These are phyloP conservation scores for Cercospora sp. DNA, from an alignment of 2,329 filamentous ascomycete genomes.

Conservation along the genomic window DNA sequence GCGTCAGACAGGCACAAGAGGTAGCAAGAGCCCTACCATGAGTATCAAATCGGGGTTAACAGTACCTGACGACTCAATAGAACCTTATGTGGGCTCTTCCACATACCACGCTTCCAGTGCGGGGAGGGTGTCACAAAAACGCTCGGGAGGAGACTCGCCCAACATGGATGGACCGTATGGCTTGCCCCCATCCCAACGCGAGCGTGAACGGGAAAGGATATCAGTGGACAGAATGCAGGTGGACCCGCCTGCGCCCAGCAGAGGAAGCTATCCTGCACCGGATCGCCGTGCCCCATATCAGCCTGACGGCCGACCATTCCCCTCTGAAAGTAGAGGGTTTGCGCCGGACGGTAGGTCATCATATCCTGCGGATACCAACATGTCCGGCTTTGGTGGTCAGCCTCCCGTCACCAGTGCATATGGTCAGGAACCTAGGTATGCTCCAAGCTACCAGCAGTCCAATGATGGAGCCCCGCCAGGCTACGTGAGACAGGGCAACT, in stretches of 20 bases:
- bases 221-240: slow-evolving; percentile 35
- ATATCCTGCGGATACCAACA: slow-evolving; percentile 30
- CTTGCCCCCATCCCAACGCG: slow-evolving; percentile 23
- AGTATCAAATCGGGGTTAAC: slow-evolving; percentile 45
- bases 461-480: slow-evolving; percentile 37
- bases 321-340: slow-evolving; percentile 28
- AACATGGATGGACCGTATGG: slow-evolving; percentile 37
- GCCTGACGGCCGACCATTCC: slow-evolving; percentile 30
- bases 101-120: slow-evolving; percentile 48
- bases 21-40: slow-evolving; percentile 47
- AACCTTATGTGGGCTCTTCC: slow-evolving; percentile 36
- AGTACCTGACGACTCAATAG: slow-evolving; percentile 38
- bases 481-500: slow-evolving; percentile 38
- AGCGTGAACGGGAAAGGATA: slow-evolving; percentile 25
- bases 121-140: slow-evolving; percentile 44
- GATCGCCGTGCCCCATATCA: slow-evolving; percentile 28
- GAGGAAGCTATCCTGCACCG: slow-evolving; percentile 25
- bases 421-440: slow-evolving; percentile 36
- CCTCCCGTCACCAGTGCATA: slow-evolving; percentile 32
- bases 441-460: slow-evolving; percentile 28
- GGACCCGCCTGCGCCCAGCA: slow-evolving; percentile 31
- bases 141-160: slow-evolving; percentile 41
- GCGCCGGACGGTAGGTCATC: slow-evolving; percentile 30
- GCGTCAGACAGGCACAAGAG: slow-evolving; percentile 43
- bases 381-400: slow-evolving; percentile 30